These are phyloP conservation scores for Ganoderma leucocontextum DNA, from an alignment of 1,284 basidiomycete genomes.

Conservation along the genomic window DNA sequence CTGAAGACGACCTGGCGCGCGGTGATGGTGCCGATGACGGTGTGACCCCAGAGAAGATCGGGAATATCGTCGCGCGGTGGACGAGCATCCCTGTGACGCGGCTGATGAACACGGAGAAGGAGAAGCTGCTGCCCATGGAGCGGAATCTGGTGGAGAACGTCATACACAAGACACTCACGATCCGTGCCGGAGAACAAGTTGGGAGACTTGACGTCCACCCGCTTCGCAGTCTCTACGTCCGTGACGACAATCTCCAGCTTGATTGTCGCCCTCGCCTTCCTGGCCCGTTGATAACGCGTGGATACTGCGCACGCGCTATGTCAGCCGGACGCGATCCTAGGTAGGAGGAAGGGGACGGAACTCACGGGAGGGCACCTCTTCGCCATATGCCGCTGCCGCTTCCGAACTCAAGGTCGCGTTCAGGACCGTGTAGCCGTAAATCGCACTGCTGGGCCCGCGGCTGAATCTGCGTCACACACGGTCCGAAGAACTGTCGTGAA, in stretches of 20 bases:
- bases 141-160: constrained; percentile 73
- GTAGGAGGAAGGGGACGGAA: background rate
- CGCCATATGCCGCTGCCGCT: background rate
- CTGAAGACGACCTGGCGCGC: constrained; percentile 68
- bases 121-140: constrained; percentile 87
- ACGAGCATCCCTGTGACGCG: constrained; percentile 93
- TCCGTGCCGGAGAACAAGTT: background rate
- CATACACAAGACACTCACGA: constrained; percentile 46
- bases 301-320: background rate
- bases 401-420: background rate
- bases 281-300: background rate
- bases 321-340: background rate
- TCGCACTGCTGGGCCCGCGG: background rate
- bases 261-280: background rate
- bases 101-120: constrained; percentile 90
- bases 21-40: constrained; percentile 77
- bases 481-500: background rate
- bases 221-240: background rate
- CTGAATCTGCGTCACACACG: background rate
- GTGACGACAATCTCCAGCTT: background rate
- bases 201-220: background rate
- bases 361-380: background rate
- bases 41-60: constrained; percentile 92
- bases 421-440: background rate
- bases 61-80: constrained; percentile 89